These are phyloP conservation scores for Monsonia emarginata DNA, from an alignment of 441 rosid genomes.

Conservation along the genomic window DNA sequence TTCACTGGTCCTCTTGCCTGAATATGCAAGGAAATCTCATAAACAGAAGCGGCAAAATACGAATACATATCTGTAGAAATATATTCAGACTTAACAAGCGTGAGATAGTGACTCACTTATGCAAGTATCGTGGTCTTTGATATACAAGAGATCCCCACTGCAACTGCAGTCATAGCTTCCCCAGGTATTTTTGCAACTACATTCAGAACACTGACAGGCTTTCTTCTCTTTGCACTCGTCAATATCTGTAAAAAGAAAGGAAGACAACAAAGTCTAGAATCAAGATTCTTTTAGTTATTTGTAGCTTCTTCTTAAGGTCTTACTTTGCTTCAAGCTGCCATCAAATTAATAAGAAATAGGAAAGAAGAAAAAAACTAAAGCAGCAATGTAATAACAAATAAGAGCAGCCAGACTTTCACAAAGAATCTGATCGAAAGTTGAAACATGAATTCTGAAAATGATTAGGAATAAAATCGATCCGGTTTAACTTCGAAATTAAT, in stretches of 20 bases:
- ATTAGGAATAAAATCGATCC: too few species aligned
- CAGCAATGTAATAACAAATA: too few species aligned
- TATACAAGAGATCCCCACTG: constrained; percentile 73
- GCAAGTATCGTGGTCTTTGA: constrained; percentile 91
- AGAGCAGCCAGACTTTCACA: too few species aligned
- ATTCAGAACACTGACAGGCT: constrained; percentile 83
- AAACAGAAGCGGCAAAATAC: constrained; percentile 16
- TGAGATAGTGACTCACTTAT: constrained; percentile 47
- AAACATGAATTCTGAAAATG: too few species aligned
- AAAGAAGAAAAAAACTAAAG: background rate
- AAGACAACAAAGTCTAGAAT: background rate
- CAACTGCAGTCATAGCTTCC: constrained; percentile 93
- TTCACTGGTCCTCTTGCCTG: constrained; percentile 62
- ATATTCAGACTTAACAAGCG: background rate
- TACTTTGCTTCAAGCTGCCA: background rate
- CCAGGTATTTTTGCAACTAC: constrained; percentile 92
- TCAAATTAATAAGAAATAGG: background rate
- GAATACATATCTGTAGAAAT: background rate
- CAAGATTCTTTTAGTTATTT: background rate
- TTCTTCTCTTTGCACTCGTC: constrained; percentile 84
- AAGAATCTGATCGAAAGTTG: too few species aligned
- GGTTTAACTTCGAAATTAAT: too few species aligned
- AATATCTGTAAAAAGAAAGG: constrained; percentile 41
- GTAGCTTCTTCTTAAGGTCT: background rate
- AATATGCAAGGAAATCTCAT: constrained; percentile 7